A percentile compares a stretch with the other conserved stretches of the same genome.
These are phyloP conservation scores for Poa pratensis DNA, from an alignment of 176 grass and related monocot species.

Conservation along the genomic window DNA sequence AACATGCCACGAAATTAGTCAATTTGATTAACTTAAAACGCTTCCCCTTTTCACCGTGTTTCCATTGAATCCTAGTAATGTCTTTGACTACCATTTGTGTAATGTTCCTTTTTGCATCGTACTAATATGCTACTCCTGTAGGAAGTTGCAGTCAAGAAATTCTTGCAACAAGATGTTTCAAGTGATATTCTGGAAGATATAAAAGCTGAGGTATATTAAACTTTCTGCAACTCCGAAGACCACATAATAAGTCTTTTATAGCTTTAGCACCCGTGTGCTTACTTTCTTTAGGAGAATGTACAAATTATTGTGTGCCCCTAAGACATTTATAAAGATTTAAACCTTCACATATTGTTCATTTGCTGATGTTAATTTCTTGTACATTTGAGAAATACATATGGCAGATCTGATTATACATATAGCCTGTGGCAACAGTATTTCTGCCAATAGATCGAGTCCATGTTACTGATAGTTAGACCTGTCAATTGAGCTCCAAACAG, in stretches of 20 bases:
- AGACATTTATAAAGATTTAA: conserved; percentile 22
- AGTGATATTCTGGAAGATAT: conserved; percentile 95
- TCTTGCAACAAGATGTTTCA: conserved; percentile 98
- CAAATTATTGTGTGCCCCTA: conserved; percentile 37
- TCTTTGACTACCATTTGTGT: conserved; percentile 19
- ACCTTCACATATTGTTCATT: conserved; percentile 15
- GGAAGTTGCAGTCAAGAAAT: conserved; percentile 99
- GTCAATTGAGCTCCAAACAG: conserved; percentile 21
- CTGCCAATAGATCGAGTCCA: background rate
- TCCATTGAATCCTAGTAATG: background rate
- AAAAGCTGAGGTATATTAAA: conserved; percentile 79
- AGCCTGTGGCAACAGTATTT: conserved; percentile 6
- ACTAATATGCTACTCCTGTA: conserved; percentile 46
- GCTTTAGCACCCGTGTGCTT: conserved; percentile 28
- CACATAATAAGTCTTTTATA: background rate
- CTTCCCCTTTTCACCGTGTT: conserved; percentile 1
- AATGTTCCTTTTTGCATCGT: conserved; percentile 42
- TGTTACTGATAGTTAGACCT: conserved; percentile 16
- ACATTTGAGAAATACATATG: conserved; percentile 29
- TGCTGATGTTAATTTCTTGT: conserved; percentile 34
- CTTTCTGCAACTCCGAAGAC: conserved; percentile 24
- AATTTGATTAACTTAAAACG: conserved; percentile 18
- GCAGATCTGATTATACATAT: background rate
- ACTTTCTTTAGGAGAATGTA: conserved; percentile 28
- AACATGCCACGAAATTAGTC: background rate